A percentile compares a stretch with the other conserved stretches of the same genome.
These are phyloP conservation scores for Candida morakotiae DNA, from an alignment of 805 yeast species.

Conservation along the genomic window DNA sequence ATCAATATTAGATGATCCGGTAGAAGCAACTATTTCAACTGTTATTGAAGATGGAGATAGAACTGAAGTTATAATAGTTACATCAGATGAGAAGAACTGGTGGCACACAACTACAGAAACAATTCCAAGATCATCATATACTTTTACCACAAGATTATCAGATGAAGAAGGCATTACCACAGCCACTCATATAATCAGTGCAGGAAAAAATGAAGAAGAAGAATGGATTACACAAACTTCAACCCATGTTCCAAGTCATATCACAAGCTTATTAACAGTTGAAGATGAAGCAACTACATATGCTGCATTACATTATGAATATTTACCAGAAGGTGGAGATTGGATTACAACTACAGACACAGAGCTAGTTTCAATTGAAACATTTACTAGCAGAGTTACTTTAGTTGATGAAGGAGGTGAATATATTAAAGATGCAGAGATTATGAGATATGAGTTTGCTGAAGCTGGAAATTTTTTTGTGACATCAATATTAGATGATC, in stretches of 20 bases:
- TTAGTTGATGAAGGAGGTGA: background rate
- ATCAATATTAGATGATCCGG: no score
- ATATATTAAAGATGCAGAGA: background rate
- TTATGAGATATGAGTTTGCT: background rate
- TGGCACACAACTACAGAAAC: background rate
- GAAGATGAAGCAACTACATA: background rate
- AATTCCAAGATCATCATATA: background rate
- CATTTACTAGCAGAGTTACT: background rate
- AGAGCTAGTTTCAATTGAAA: background rate
- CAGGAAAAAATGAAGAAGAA: background rate
- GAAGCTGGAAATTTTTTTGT: background rate
- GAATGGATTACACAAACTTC: background rate
- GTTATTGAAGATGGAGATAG: no score
- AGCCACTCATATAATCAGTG: background rate
- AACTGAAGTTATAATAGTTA: background rate
- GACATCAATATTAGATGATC: background rate
- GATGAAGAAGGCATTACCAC: background rate
- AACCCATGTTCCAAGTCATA: background rate
- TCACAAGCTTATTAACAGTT: background rate
- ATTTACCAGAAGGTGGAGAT: background rate
- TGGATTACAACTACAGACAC: background rate
- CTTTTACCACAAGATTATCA: background rate
- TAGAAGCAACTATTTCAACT: no score
- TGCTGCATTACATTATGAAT: background rate
- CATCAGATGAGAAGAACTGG: background rate